Evolutionary conservation across 768 basidiomycete genomes (phyloP).

Genomic region (Xerocomellus dryophilus): DNA sequence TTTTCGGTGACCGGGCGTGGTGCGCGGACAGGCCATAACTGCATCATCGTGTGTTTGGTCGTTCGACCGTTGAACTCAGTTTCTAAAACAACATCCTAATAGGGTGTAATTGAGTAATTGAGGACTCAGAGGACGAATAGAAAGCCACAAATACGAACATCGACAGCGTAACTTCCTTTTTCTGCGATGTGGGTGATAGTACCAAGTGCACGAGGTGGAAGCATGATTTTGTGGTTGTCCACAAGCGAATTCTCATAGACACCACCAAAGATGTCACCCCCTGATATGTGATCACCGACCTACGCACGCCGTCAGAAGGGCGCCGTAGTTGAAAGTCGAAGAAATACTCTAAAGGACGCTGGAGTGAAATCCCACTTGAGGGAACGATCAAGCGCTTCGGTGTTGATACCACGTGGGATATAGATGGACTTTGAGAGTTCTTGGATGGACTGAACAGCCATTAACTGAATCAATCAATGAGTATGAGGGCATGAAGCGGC

Average conservation of each 20-base stretch:
- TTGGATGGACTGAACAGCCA: slow-evolving; percentile 69
- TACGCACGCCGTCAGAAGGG: slow-evolving; percentile 28
- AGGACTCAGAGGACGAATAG: background rate
- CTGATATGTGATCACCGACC: slow-evolving; percentile 96
- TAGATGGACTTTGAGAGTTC: slow-evolving; percentile 98
- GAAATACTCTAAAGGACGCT: slow-evolving; percentile 63
- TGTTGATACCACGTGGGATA: slow-evolving; percentile 98
- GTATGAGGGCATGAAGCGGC: slow-evolving; percentile 26
- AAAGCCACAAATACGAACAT: slow-evolving; percentile 50
- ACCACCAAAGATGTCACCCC: slow-evolving; percentile 92
- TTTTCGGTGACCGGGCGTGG: slow-evolving; percentile 96
- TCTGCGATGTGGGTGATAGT: slow-evolving; percentile 92
- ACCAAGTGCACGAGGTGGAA: slow-evolving; percentile 89
- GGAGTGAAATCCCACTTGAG: slow-evolving; percentile 96
- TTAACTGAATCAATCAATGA: background rate
- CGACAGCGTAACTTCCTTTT: slow-evolving; percentile 88
- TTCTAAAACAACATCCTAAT: slow-evolving; percentile 89
- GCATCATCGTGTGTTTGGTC: slow-evolving; percentile 94
- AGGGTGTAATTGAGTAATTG: background rate
- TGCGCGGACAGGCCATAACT: slow-evolving; percentile 98
- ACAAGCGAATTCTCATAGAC: slow-evolving; percentile 98
- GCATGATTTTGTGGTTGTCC: slow-evolving; percentile 96
- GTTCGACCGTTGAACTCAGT: slow-evolving; percentile 97
- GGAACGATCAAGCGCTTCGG: slow-evolving; percentile 84
- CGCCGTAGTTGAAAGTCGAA: background rate